Evolutionary conservation across 768 basidiomycete genomes (phyloP).

Genomic region (Paxillus involutus): DNA sequence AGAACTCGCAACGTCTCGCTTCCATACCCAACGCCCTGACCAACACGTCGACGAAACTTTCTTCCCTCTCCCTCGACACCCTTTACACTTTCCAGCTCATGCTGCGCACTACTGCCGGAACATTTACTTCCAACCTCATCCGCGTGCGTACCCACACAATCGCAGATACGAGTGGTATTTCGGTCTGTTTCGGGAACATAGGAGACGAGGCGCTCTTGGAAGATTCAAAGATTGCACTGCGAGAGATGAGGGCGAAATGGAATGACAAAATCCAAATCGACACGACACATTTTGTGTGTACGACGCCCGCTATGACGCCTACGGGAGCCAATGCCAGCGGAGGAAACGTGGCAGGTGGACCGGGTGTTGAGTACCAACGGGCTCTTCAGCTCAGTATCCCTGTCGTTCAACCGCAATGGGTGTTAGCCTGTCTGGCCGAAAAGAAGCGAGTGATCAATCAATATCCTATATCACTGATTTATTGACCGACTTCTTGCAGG

Average conservation of each 20-base stretch:
- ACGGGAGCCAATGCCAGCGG: slow-evolving; percentile 56
- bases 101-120: slow-evolving; percentile 89
- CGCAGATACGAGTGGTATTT: slow-evolving; percentile 91
- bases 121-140: slow-evolving; percentile 81
- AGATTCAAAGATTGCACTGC: slow-evolving; percentile 76
- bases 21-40: slow-evolving; percentile 78
- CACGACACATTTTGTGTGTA: slow-evolving; percentile 97
- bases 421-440: slow-evolving; percentile 84
- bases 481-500: slow-evolving; percentile 35
- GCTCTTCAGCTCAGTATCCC: slow-evolving; percentile 93
- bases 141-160: slow-evolving; percentile 91
- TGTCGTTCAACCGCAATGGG: slow-evolving; percentile 93
- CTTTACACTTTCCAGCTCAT: slow-evolving; percentile 95
- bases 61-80: slow-evolving; percentile 76
- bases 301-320: slow-evolving; percentile 75
- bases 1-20: slow-evolving; percentile 85
- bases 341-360: slow-evolving; percentile 49
- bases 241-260: slow-evolving; percentile 88
- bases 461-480: neutral
- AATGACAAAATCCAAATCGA: slow-evolving; percentile 95
- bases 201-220: slow-evolving; percentile 75
- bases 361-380: slow-evolving; percentile 91
- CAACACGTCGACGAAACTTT: slow-evolving; percentile 88
- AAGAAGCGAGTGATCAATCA: slow-evolving; percentile 58
- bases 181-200: slow-evolving; percentile 92